These are phyloP conservation scores for Sherardia arvensis DNA, from an alignment of 257 asterid genomes.

Conservation along the genomic window DNA sequence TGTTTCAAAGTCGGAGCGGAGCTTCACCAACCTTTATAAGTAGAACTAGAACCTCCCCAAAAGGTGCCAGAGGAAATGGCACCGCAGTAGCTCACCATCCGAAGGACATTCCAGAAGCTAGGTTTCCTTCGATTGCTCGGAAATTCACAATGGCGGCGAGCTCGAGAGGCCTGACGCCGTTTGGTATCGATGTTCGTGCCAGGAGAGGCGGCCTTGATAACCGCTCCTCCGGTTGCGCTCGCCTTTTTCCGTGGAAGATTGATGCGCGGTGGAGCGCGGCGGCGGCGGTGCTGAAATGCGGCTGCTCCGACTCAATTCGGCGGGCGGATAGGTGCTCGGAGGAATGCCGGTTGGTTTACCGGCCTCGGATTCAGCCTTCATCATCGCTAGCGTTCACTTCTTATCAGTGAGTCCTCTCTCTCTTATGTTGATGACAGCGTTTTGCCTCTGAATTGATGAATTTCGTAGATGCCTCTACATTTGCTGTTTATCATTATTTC, in stretches of 20 bases:
- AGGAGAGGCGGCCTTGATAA: slow-evolving; percentile 3
- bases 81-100: background rate
- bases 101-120: slow-evolving; percentile 18
- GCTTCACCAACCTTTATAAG: background rate
- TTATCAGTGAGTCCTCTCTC: slow-evolving; percentile 32
- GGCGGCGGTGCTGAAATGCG: slow-evolving; percentile 28
- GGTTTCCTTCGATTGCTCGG: slow-evolving; percentile 15
- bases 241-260: slow-evolving; percentile 43
- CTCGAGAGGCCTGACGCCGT: slow-evolving; percentile 45
- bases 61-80: slow-evolving; percentile 4
- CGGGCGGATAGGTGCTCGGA: slow-evolving; percentile 33
- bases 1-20: background rate
- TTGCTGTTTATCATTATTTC: background rate
- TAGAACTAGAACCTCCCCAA: background rate
- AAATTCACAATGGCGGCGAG: slow-evolving; percentile 30
- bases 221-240: background rate
- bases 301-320: slow-evolving; percentile 36
- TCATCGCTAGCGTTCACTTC: slow-evolving; percentile 56
- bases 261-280: background rate
- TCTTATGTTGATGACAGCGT: background rate
- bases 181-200: background rate
- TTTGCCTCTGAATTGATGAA: background rate
- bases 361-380: slow-evolving; percentile 27
- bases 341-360: slow-evolving; percentile 32
- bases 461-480: background rate